Base-by-base conservation (phyloP, 1,284 basidiomycete genomes). In the Leccinum pallidistipes region DNA sequence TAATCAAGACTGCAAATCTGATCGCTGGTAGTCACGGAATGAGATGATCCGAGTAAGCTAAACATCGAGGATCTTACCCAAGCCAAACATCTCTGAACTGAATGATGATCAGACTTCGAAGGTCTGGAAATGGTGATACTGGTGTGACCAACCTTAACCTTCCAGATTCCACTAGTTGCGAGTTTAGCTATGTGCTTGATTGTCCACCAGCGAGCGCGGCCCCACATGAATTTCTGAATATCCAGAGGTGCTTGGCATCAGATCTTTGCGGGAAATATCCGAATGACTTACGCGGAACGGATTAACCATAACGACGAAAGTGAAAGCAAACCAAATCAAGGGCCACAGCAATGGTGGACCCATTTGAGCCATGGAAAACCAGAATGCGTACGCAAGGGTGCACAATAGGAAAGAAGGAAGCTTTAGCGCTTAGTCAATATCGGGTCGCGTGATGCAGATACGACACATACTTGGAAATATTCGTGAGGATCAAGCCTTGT, bases 31-130 rank as follows among this genome's bases (percentile, higher is more conserved):
- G 66, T 63, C 36, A 62, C 11, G 12, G 14, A 49, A 12, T 64
- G 53, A 67, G 60, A 57, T 49, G 57, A 29, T 38, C 58, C 40
- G 51, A 66, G 68, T 40, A 64, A 69, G 76, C 63, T 55, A 53
- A 59, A 62, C 8, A 5, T 31, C 32, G 40, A 38, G 40, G 53
- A 50, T 68, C 81, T 62, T 74, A 91, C 90, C 88, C 90, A 71
- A 92, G 80, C 90, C 90, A 92, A 83, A 92, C 90, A 77, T 92
- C 91, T 40, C 85, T 78, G 72, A 92, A 92, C 86, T 90, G 24
- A 52, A 43, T 58, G 36, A 58, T 49, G 18, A 52, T 64, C 18
- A 50, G 49, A 38, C 52, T 49, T 58, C 8, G n/a, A 55, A 27
- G 49, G 14, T 10, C n/a, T 36, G 14, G 3, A 32, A 31, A 59